Evolutionary conservation across 257 asterid genomes (phyloP).

Genomic region (Phtheirospermum japonicum): DNA sequence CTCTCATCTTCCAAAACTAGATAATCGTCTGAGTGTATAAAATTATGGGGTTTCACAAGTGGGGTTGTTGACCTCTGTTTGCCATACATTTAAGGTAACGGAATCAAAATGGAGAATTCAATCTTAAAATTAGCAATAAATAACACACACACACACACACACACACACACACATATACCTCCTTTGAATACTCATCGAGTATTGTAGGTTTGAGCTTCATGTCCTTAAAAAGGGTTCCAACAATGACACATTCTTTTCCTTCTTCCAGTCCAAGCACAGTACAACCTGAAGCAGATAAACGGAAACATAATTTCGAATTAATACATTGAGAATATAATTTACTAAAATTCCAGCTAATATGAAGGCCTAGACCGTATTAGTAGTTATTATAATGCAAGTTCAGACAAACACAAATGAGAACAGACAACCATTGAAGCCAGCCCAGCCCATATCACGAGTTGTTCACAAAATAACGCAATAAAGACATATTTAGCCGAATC

Average conservation of each 20-base stretch:
- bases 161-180: slow-evolving; percentile 43
- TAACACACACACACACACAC: background rate
- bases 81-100: slow-evolving; percentile 22
- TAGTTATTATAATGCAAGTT: background rate
- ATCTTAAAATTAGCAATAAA: slow-evolving; percentile 13
- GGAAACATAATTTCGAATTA: slow-evolving; percentile 19
- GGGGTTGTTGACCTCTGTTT: slow-evolving; percentile 74
- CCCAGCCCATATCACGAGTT: background rate
- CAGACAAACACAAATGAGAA: background rate
- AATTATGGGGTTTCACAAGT: slow-evolving; percentile 69
- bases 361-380: background rate
- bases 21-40: slow-evolving; percentile 69
- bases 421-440: slow-evolving; percentile 2
- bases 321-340: slow-evolving; percentile 18
- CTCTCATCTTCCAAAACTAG: slow-evolving; percentile 91
- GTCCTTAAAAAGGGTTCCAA: slow-evolving; percentile 89
- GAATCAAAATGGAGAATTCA: slow-evolving; percentile 18
- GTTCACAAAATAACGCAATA: background rate
- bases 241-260: slow-evolving; percentile 78
- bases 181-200: slow-evolving; percentile 95
- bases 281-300: slow-evolving; percentile 59
- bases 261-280: slow-evolving; percentile 80
- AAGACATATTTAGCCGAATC: background rate
- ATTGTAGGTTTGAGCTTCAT: slow-evolving; percentile 92
- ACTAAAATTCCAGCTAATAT: too few relatives aligned